A percentile compares a stretch with the other conserved stretches of the same genome.
Evolutionary conservation across 208 protist species (phyloP).

Genomic region (Zelonia costaricensis): DNA sequence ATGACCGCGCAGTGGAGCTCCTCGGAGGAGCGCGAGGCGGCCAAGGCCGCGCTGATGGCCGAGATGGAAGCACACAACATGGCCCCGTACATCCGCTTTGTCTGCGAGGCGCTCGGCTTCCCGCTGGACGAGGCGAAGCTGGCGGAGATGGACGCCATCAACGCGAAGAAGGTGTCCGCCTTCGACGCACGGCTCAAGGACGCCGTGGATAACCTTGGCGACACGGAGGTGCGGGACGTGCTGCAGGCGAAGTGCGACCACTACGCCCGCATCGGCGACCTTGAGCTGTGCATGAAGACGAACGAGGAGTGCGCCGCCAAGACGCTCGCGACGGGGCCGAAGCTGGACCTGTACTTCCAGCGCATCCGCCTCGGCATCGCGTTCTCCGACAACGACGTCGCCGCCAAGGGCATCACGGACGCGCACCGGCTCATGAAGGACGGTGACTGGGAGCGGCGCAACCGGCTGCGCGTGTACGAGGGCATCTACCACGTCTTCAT

Average conservation of each 20-base stretch:
- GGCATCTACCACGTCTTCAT: conserved; percentile 95
- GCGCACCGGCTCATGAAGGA: conserved; percentile 96
- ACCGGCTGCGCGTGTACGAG: conserved; percentile 99
- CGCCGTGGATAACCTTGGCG: conserved; percentile 96
- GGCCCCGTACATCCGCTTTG: conserved; percentile 87
- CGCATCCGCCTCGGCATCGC: conserved; percentile 97
- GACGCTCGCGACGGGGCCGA: conserved; percentile 93
- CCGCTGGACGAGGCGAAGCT: conserved; percentile 62
- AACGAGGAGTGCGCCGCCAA: conserved; percentile 94
- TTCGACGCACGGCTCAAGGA: conserved; percentile 92
- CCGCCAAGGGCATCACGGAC: conserved; percentile 91
- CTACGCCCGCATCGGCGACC: conserved; percentile 95
- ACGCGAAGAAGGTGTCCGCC: conserved; percentile 73
- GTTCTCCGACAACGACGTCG: conserved; percentile 93
- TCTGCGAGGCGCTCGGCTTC: conserved; percentile 77
- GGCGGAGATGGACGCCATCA: conserved; percentile 73
- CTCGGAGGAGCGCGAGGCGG: conserved; percentile 69
- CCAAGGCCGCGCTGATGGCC: conserved; percentile 64
- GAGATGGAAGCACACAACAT: conserved; percentile 85
- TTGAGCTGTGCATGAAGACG: conserved; percentile 90
- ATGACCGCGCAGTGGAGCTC: conserved; percentile 79
- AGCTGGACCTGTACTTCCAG: conserved; percentile 96
- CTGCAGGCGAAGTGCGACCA: conserved; percentile 93
- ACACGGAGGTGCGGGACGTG: conserved; percentile 97
- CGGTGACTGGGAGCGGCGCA: conserved; percentile 99